These are phyloP conservation scores for Xylariaceae sp. DNA, from an alignment of 2,329 filamentous ascomycete genomes.

Conservation along the genomic window DNA sequence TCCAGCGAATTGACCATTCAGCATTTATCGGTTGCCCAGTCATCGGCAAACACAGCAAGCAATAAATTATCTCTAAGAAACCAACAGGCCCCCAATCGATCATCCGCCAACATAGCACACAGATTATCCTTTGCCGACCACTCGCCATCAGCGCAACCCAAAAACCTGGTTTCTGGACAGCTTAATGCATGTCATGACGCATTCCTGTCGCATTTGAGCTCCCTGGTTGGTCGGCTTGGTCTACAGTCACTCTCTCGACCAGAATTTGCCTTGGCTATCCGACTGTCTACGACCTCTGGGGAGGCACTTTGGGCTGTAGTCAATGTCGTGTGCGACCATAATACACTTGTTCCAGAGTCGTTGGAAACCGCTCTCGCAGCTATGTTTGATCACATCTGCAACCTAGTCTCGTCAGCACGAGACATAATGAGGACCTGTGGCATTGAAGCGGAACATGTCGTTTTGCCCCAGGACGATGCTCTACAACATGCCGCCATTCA, in stretches of 20 bases:
- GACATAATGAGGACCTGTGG: conserved; percentile 69
- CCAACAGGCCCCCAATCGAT: conserved; percentile 40
- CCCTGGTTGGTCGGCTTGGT: conserved; percentile 85
- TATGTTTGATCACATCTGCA: conserved; percentile 76
- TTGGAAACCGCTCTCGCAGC: conserved; percentile 65
- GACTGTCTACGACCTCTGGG: conserved; percentile 78
- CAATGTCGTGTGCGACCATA: conserved; percentile 76
- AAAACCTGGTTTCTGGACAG: conserved; percentile 77
- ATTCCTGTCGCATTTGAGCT: conserved; percentile 85
- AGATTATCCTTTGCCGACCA: conserved; percentile 72
- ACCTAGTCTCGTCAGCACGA: conserved; percentile 75
- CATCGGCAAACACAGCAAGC: conserved; percentile 31
- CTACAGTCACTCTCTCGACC: conserved; percentile 86
- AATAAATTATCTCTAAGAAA: conserved; percentile 38
- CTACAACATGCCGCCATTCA: conserved; percentile 75
- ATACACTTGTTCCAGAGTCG: conserved; percentile 61
- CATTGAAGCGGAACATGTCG: conserved; percentile 69
- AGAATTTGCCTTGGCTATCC: conserved; percentile 76
- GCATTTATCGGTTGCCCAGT: conserved; percentile 46
- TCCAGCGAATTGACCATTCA: conserved; percentile 38
- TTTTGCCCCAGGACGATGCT: conserved; percentile 75
- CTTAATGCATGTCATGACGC: conserved; percentile 77
- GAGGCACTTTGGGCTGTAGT: conserved; percentile 74
- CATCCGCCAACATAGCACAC: conserved; percentile 60
- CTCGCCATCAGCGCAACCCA: conserved; percentile 57